Base-by-base conservation (phyloP, 306 rosid species). In the Medicago lupulina region DNA sequence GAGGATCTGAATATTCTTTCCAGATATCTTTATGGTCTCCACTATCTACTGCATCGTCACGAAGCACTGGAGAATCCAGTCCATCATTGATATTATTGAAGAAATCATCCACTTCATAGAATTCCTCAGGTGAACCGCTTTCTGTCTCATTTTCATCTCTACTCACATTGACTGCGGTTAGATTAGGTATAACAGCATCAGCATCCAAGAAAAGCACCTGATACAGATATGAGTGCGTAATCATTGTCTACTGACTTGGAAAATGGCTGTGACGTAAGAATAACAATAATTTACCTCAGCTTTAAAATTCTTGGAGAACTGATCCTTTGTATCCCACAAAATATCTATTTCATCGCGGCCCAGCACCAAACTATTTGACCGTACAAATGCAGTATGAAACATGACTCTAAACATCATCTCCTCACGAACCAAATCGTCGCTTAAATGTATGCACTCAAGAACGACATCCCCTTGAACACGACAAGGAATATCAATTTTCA, bases 391-490 rank as follows among this genome's bases (percentile, higher is more conserved):
- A 60, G 98, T 90, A 80, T 95, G 93, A 82, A 95, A 95, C 98
- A 92, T 90, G 60, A 92, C 81, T 85, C 96, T 85, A 75, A 95
- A 88, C 76, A 92, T 86, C 87, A 88, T 88, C 85, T 95, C 96
- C 88, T 92, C 97, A 17, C 49, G 88, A 77, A 81, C 60, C 7
- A 85, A 87, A 88, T 89, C 98, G 76, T 91, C 95, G 72, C 83
- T 85, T 77, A 90, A 79, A 88, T 90, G 97, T 79, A 92, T 76
- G 84, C 97, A 92, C 81, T 95, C 98, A 54, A 95, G 90, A 85
- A 95, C 97, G 73, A 95, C 95, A 84, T 95, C 98, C 78, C 98
- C 98, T 87, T 88, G 97, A 85, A 92, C 85, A 71, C 83, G 96
- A 77, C 93, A 92, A 79, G 78, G 97, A 69, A 92, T 82, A 83